Evolutionary conservation across 768 basidiomycete species (phyloP).

Genomic region (Tricholoma sp.): DNA sequence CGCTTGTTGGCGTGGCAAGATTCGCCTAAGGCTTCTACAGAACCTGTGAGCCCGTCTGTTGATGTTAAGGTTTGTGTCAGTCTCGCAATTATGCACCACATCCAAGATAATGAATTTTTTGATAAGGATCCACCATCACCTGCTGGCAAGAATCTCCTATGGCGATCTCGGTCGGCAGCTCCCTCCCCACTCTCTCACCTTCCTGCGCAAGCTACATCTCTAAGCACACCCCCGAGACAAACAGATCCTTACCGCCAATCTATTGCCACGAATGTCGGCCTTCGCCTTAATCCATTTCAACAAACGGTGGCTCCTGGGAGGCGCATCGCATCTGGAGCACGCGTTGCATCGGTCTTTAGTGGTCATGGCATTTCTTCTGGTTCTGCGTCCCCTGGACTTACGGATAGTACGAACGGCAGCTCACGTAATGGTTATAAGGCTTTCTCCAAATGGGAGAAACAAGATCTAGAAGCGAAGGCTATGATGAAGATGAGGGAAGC

Average conservation of each 20-base stretch:
- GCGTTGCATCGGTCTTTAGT: slow-evolving; percentile 32
- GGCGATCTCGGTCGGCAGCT: slow-evolving; percentile 48
- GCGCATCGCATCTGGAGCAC: slow-evolving; percentile 38
- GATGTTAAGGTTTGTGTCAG: slow-evolving; percentile 30
- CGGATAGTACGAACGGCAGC: slow-evolving; percentile 53
- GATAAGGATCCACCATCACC: slow-evolving; percentile 14
- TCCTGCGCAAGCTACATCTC: slow-evolving; percentile 25
- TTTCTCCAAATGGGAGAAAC: slow-evolving; percentile 83
- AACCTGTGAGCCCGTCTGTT: slow-evolving; percentile 35
- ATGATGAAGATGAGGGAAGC: slow-evolving; percentile 64
- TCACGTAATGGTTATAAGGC: slow-evolving; percentile 28
- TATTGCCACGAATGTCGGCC: slow-evolving; percentile 35
- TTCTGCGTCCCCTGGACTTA: slow-evolving; percentile 25
- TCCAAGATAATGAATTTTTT: not conserved
- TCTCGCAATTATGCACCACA: slow-evolving; percentile 1
- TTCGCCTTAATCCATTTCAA: slow-evolving; percentile 49
- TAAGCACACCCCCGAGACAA: slow-evolving; percentile 21
- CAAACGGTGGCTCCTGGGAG: slow-evolving; percentile 21
- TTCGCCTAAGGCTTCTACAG: slow-evolving; percentile 35
- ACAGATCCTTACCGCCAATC: slow-evolving; percentile 42
- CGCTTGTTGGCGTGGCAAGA: slow-evolving; percentile 70
- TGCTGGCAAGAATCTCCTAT: slow-evolving; percentile 64
- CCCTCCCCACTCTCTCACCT: slow-evolving; percentile 28
- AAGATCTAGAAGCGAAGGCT: slow-evolving; percentile 76
- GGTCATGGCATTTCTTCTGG: slow-evolving; percentile 9